Percentiles rank a stretch among this genome's conserved stretches.
These are phyloP conservation scores for Saccharata proteae DNA, from an alignment of 2,329 filamentous ascomycete genomes.

Conservation along the genomic window DNA sequence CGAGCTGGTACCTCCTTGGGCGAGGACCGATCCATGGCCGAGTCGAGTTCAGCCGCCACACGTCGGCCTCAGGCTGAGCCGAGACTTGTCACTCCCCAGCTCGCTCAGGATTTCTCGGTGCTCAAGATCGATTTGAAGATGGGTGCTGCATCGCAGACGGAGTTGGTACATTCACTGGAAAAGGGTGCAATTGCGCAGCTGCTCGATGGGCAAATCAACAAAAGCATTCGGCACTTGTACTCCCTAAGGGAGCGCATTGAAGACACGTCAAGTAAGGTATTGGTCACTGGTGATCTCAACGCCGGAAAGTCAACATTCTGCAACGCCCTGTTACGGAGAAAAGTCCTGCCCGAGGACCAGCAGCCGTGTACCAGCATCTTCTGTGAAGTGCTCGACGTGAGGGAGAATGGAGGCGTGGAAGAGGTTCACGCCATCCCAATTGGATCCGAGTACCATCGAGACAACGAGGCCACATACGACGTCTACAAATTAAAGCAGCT, in stretches of 20 bases:
- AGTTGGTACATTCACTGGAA: slow-evolving; percentile 88
- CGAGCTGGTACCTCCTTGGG: slow-evolving; percentile 64
- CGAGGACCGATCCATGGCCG: slow-evolving; percentile 44
- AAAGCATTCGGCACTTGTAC: slow-evolving; percentile 82
- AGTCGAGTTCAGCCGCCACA: slow-evolving; percentile 63
- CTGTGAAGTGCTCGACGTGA: slow-evolving; percentile 87
- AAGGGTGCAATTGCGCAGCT: slow-evolving; percentile 83
- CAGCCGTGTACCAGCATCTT: slow-evolving; percentile 98
- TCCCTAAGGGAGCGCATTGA: slow-evolving; percentile 87
- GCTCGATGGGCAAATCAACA: slow-evolving; percentile 85
- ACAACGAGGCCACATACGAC: slow-evolving; percentile 90
- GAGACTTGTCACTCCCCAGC: slow-evolving; percentile 77
- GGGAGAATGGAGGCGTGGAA: slow-evolving; percentile 81
- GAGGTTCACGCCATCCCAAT: slow-evolving; percentile 94
- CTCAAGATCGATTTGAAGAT: slow-evolving; percentile 91
- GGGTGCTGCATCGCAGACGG: slow-evolving; percentile 71
- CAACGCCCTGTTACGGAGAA: slow-evolving; percentile 86
- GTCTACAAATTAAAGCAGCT: slow-evolving; percentile 68
- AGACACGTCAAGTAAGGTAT: slow-evolving; percentile 91
- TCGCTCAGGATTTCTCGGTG: slow-evolving; percentile 91
- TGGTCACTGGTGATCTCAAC: slow-evolving; percentile 92
- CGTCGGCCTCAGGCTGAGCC: slow-evolving; percentile 54
- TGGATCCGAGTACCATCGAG: slow-evolving; percentile 64
- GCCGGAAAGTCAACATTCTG: slow-evolving; percentile 98
- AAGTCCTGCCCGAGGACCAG: slow-evolving; percentile 90